A percentile compares a stretch with the other conserved stretches of the same genome.
Evolutionary conservation across 1,284 basidiomycete species (phyloP).

Genomic region (Heterobasidion occidentale): DNA sequence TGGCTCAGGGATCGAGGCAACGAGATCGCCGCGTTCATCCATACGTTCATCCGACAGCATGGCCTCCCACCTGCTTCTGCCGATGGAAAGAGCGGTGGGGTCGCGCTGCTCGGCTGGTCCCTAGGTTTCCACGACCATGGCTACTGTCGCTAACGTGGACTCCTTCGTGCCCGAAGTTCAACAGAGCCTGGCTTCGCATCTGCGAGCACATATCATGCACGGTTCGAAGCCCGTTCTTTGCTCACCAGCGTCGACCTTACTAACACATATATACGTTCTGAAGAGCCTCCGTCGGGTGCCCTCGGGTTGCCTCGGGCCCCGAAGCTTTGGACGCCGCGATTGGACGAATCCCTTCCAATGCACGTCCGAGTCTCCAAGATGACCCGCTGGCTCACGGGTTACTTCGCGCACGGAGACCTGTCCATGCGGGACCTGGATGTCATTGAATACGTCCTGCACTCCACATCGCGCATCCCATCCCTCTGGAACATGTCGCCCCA

Average conservation of each 20-base stretch:
- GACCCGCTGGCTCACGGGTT: slow-evolving; percentile 22
- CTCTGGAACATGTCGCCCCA: neutral
- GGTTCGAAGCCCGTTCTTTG: slow-evolving; percentile 14
- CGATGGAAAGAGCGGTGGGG: slow-evolving; percentile 22
- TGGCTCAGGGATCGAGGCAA: slow-evolving; percentile 20
- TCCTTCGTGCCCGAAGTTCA: slow-evolving; percentile 14
- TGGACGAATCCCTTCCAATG: neutral
- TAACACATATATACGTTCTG: neutral
- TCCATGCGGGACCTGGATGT: slow-evolving; percentile 16
- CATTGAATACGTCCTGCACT: slow-evolving; percentile 13
- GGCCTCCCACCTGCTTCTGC: slow-evolving; percentile 19
- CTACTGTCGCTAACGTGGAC: slow-evolving; percentile 19
- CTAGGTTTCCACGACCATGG: slow-evolving; percentile 19
- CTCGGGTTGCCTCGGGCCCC: neutral
- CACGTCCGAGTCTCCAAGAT: slow-evolving; percentile 8
- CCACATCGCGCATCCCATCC: slow-evolving; percentile 2
- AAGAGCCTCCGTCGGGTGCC: neutral
- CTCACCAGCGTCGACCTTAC: neutral
- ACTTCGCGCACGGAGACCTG: slow-evolving; percentile 28
- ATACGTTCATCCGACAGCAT: slow-evolving; percentile 20
- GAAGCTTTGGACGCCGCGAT: neutral
- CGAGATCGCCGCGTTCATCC: slow-evolving; percentile 25
- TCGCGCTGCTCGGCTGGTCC: slow-evolving; percentile 30
- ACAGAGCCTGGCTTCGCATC: slow-evolving; percentile 12
- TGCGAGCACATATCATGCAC: slow-evolving; percentile 22